Evolutionary conservation across 106 monocot species (phyloP).

Genomic region (Apostasia ramifera): DNA sequence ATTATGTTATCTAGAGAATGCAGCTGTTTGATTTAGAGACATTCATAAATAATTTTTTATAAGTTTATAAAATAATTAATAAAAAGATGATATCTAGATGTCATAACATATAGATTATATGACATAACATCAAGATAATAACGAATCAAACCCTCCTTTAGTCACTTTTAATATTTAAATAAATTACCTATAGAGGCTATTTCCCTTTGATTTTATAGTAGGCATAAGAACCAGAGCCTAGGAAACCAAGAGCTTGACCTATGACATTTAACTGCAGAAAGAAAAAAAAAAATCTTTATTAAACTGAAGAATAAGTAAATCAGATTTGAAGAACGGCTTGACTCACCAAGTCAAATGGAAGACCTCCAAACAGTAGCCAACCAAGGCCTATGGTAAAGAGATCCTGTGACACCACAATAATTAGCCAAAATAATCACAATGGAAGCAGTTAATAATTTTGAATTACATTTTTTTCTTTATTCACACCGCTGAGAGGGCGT

Average conservation of each 20-base stretch:
- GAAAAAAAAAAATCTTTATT: not conserved
- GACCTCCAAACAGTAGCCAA: slow-evolving; percentile 87
- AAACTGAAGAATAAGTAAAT: not conserved
- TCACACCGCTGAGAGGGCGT: too few relatives aligned
- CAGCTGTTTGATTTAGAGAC: too few relatives aligned
- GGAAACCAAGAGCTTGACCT: slow-evolving; percentile 87
- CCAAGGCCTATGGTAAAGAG: slow-evolving; percentile 79
- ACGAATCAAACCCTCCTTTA: too few relatives aligned
- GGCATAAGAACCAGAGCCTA: slow-evolving; percentile 89
- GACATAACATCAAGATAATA: too few relatives aligned
- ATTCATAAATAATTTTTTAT: too few relatives aligned
- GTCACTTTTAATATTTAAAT: too few relatives aligned
- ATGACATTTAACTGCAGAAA: slow-evolving; percentile 69
- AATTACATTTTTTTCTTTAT: too few relatives aligned
- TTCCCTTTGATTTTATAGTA: slow-evolving; percentile 85
- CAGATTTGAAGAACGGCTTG: not conserved
- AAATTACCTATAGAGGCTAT: slow-evolving; percentile 15
- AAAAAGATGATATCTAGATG: too few relatives aligned
- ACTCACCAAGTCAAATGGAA: slow-evolving; percentile 90
- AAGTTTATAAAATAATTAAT: too few relatives aligned
- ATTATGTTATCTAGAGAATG: too few relatives aligned
- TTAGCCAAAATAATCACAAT: not conserved
- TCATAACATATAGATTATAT: too few relatives aligned
- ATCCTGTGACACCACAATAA: slow-evolving; percentile 38
- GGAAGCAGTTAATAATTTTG: not conserved